Base-by-base conservation (phyloP, 352 stramenopile genomes). In the Pythium angustatum region DNA sequence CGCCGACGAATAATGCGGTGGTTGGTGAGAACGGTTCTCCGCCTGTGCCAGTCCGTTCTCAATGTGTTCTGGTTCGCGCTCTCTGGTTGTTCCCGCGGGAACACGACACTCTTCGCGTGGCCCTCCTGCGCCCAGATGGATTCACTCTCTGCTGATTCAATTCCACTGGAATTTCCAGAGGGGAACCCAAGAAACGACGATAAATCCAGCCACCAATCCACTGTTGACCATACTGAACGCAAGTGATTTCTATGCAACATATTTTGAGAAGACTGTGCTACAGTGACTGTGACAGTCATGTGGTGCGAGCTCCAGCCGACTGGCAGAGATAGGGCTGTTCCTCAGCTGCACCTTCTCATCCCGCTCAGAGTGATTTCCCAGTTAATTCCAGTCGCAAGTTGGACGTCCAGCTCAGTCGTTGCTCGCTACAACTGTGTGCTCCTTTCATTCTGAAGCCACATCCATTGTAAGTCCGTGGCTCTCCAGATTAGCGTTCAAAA, bases 61-160 rank as follows among this genome's bases (percentile, higher is more conserved):
- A 17, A 21, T 43, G 36, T 43, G 36, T 3, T 43, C 36, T 43
- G 36, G 36, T 43, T 19, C 12, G 36, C n/a, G 36, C 36, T 19
- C 36, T 10, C 7, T 43, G 36, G 11, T 45, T 26, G 40, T 26
- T 45, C 40, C 40, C 40, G 40, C 40, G 40, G 26, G 40, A 26
- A 45, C 40, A 11, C 40, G 8, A 45, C 40, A 11, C 40, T 26
- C 17, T 45, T 45, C 40, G 40, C 40, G 40, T 45, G 40, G 40
- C 5, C 40, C 40, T 26, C 40, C 17, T 24, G 17, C 19, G 40
- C 40, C 40, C 40, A 45, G 40, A 45, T 45, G 40, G 40, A 45
- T 45, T 45, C 40, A 45, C 40, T 26, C 40, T 45, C 17, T 22
- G 40, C 40, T 45, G 40, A 45, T 45, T 45, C 19, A n/a, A n/a